Base-by-base conservation (phyloP, 805 yeast species). In the Danielia reshetovae region DNA sequence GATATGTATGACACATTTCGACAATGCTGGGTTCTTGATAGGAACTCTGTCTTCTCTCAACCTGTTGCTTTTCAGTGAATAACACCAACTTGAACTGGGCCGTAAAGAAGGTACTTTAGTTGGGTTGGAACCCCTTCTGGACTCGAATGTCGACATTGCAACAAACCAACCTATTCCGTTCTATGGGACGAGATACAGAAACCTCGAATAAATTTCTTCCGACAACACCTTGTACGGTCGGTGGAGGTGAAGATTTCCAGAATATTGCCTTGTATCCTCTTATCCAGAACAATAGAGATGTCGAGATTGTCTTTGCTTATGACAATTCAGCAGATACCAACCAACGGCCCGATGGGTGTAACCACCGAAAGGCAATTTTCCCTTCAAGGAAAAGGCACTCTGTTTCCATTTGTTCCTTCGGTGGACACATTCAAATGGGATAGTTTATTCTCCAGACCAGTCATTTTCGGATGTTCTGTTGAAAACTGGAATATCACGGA, bases 1-100 rank as follows among this genome's bases (percentile, higher is more conserved):
- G 8, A 24, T 29, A 4, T 63, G 70, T 30, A 47, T 53, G 10
- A 54, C 51, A 4, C 55, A 56, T 26, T 61, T 48, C 40, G 69
- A 62, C 36, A 63, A 64, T 31, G 67, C 85, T 6, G 94, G 95
- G 5, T 88, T 77, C 52, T 62, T 85, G 21, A 65, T 85, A 61
- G 96, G 94, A 24, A 80, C 95, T 5, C 85, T 95, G 2, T 82
- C 95, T 2, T 70, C 90, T 1, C 59, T 87, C 67, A 86, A 84
- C 54, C 79, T 77, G 54, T 65, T 81, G 33, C 52, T 85, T 13
- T 57, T 81, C 29, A 70, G 72, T 44, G 56, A 78, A 81, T 14
- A 50, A 49, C 16, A 31, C 47, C 26, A 15, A 29, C 22, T 21
- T 43, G 12, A 36, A 27, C n/a, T 36, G 40, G 27, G 43, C 50